Percentiles rank a stretch among this genome's conserved stretches.
Evolutionary conservation across 805 yeast genomes (phyloP).

Genomic region (Teunomyces tritomae): DNA sequence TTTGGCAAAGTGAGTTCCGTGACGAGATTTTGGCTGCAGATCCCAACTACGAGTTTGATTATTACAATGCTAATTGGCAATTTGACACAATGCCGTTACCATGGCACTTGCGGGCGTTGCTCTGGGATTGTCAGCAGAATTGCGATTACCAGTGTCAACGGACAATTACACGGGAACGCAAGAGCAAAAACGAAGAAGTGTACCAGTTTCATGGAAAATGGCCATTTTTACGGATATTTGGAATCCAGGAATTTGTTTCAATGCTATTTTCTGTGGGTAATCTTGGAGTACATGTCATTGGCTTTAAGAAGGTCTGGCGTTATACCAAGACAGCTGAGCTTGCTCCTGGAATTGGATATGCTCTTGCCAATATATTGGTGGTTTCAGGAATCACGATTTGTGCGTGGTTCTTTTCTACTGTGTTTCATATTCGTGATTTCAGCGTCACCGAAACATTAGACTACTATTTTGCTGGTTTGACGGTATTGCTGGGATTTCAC

Average conservation of each 20-base stretch:
- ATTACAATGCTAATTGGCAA: conserved; percentile 30
- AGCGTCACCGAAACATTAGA: conserved; percentile 79
- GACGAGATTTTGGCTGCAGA: conserved; percentile 14
- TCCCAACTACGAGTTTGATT: conserved; percentile 15
- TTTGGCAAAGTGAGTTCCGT: conserved; percentile 22
- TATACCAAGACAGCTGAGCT: neutral
- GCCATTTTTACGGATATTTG: conserved; percentile 82
- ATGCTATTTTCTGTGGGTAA: conserved; percentile 68
- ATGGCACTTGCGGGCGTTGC: conserved; percentile 42
- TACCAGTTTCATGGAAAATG: conserved; percentile 96
- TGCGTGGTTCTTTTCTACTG: conserved; percentile 85
- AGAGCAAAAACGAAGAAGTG: conserved; percentile 47
- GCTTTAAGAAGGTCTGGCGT: conserved; percentile 11
- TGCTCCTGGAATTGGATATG: conserved; percentile 3
- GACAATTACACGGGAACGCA: conserved; percentile 58
- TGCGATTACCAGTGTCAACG: conserved; percentile 96
- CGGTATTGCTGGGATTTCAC: conserved; percentile 78
- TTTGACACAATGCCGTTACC: conserved; percentile 43
- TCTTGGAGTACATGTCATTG: conserved; percentile 25
- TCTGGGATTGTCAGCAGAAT: conserved; percentile 46
- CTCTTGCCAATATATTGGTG: conserved; percentile 33
- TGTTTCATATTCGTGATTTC: conserved; percentile 87
- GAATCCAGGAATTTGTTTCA: conserved; percentile 82
- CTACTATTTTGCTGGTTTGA: conserved; percentile 89
- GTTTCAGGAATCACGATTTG: conserved; percentile 66